Conservation (phyloP, 2,329 filamentous ascomycete genomes). For the Aplosporella prunicola region DNA sequence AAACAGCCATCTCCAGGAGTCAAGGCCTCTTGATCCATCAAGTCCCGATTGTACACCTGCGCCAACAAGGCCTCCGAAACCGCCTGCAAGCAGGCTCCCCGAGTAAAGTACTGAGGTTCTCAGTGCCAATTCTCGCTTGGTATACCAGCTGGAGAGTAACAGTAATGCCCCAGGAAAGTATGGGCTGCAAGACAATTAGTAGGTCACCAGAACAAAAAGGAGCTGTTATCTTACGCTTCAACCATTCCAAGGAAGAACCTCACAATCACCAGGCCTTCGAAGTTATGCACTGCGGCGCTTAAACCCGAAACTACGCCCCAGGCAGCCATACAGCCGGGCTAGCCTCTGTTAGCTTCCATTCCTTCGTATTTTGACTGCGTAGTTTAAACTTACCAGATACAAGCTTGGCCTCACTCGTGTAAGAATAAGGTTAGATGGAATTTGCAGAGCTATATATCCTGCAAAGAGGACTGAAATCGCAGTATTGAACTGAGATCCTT, state of each 20-base stretch:
- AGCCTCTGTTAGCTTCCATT: no score
- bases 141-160: background rate
- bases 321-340: slow-evolving; percentile 28
- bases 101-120: background rate
- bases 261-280: slow-evolving; percentile 28
- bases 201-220: no score
- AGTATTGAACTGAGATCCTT: slow-evolving; percentile 22
- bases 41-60: slow-evolving; percentile 23
- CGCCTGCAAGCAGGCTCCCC: slow-evolving; percentile 21
- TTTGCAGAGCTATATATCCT: slow-evolving; percentile 25
- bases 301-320: slow-evolving; percentile 33
- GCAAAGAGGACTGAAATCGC: slow-evolving; percentile 51
- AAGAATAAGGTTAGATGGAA: slow-evolving; percentile 35
- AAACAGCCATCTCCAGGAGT: slow-evolving; percentile 3
- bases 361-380: no score
- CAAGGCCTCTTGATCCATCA: slow-evolving; percentile 17
- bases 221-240: slow-evolving; percentile 22
- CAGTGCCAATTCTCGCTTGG: background rate
- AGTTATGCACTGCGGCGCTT: slow-evolving; percentile 25
- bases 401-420: slow-evolving; percentile 26
- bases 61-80: slow-evolving; percentile 34
- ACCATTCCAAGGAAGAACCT: slow-evolving; percentile 30
- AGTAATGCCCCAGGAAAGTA: background rate
- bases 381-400: slow-evolving; percentile 27
- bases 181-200: no score